These are phyloP conservation scores for Pisolithus microcarpus DNA, from an alignment of 768 basidiomycete genomes.

Conservation along the genomic window DNA sequence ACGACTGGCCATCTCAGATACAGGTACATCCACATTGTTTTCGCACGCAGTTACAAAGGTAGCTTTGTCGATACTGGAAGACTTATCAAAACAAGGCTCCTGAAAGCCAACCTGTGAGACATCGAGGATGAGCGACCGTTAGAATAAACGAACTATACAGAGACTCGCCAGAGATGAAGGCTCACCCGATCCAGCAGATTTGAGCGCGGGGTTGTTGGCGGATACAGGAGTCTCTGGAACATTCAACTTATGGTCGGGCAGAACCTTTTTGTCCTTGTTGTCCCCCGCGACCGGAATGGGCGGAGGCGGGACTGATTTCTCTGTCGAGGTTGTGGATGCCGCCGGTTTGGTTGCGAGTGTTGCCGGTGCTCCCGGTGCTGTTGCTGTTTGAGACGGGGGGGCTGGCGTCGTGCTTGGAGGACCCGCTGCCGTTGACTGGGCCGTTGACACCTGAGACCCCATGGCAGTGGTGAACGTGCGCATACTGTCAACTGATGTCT, in stretches of 20 bases:
- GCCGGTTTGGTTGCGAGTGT: neutral
- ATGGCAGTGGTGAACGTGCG: constrained; percentile 13
- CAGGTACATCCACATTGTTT: constrained; percentile 18
- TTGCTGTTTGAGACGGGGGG: neutral
- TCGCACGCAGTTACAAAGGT: constrained; percentile 24
- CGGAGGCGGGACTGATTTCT: neutral
- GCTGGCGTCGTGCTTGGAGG: neutral
- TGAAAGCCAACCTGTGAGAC: constrained; percentile 12
- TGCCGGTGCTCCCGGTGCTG: neutral
- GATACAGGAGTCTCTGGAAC: neutral
- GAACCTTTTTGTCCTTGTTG: constrained; percentile 4
- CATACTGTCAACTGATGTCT: constrained; percentile 18
- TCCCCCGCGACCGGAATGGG: constrained; percentile 1
- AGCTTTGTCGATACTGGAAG: constrained; percentile 11
- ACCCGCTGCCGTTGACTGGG: neutral
- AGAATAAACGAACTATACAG: constrained; percentile 16
- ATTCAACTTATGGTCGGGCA: neutral
- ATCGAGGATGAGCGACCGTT: constrained; percentile 23
- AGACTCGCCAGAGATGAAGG: constrained; percentile 27
- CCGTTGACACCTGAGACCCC: constrained; percentile 7
- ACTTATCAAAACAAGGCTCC: constrained; percentile 2
- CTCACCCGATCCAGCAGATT: constrained; percentile 22
- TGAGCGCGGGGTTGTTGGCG: neutral
- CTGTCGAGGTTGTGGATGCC: neutral
- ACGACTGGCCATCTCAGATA: constrained; percentile 13